Base-by-base conservation (phyloP, 2,329 filamentous ascomycete genomes). In the Madurella mycetomatis region DNA sequence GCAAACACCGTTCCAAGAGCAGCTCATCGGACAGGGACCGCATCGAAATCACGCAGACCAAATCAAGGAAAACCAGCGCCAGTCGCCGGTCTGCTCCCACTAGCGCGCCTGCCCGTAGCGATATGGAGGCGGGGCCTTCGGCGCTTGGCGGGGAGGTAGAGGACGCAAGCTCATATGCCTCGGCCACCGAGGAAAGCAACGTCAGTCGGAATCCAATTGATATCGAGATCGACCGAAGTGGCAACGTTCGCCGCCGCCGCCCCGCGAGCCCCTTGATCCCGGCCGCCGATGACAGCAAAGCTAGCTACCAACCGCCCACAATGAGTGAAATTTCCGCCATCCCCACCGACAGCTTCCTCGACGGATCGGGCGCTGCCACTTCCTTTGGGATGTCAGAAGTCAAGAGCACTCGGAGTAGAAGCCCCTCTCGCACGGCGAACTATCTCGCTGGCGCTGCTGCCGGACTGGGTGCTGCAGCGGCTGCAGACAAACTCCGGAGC, bases 281-380 rank as follows among this genome's bases (percentile, higher is more conserved):
- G 64, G 77, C 71, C 46, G 76, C 68, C 72, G 83, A 73, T 72
- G 80, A 67, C 78, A 86, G 72, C 65, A 70, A 70, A 17, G 81
- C 73, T 67, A 83, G 70, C 50, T 91, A 87, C 67, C 74, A 85
- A 47, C 79, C 83, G 34, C 78, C 82, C 12, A 83, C 83, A 61
- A 76, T 84, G 48, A 96, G 92, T 2, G 92, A 96, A 66, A 89
- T 97, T 47, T 97, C 92, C 76, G 70, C 88, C 78, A 84, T 84
- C 49, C 81, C 81, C 12, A 77, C 77, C 16, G 79, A 84, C 65
- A 84, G 81, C 65, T 84, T 84, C 56, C 71, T 84, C 8, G 81
- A 84, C 62, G 80, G 80, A n/a, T 78, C 79, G 5, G 79, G 77
- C 2, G 73, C 73, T 4, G 69, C 70, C 18, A 74, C 68, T 0